These are phyloP conservation scores for Debaryomyces nepalensis DNA, from an alignment of 1,139 yeast species.

Conservation along the genomic window DNA sequence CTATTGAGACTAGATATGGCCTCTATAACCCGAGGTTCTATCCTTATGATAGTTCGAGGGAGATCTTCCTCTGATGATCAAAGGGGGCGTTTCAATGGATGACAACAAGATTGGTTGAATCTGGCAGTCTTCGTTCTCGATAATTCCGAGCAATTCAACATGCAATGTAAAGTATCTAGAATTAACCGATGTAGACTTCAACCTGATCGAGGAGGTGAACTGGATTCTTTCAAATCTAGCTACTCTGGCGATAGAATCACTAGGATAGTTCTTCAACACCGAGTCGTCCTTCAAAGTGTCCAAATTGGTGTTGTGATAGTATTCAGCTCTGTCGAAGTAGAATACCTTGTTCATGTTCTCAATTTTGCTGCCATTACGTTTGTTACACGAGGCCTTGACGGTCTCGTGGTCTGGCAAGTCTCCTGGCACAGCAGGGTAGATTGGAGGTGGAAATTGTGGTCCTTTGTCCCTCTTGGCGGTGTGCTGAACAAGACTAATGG, in stretches of 20 bases:
- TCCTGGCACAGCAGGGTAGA: constrained; percentile 63
- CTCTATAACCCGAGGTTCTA: constrained; percentile 44
- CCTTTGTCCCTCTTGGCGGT: constrained; percentile 76
- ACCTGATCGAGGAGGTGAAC: constrained; percentile 63
- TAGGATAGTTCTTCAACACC: constrained; percentile 49
- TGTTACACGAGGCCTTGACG: constrained; percentile 63
- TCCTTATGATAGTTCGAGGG: constrained; percentile 63
- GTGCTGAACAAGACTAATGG: constrained; percentile 61
- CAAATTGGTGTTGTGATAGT: constrained; percentile 36
- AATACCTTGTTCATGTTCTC: constrained; percentile 30
- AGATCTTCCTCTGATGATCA: constrained; percentile 69
- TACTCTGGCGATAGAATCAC: constrained; percentile 57
- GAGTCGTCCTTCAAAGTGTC: constrained; percentile 38
- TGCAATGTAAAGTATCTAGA: constrained; percentile 56
- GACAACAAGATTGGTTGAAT: constrained; percentile 47
- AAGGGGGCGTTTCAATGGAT: constrained; percentile 60
- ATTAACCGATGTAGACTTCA: constrained; percentile 51
- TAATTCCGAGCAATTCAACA: constrained; percentile 58
- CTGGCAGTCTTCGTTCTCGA: constrained; percentile 45
- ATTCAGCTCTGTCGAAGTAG: constrained; percentile 50
- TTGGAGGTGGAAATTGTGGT: constrained; percentile 66
- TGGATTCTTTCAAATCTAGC: constrained; percentile 73
- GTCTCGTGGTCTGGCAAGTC: constrained; percentile 60
- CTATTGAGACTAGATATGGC: constrained; percentile 19
- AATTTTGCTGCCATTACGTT: constrained; percentile 41